Percentiles rank a stretch among this genome's conserved stretches.
These are phyloP conservation scores for Paramecium bursaria DNA, from an alignment of 73 alveolate species.

Conservation along the genomic window DNA sequence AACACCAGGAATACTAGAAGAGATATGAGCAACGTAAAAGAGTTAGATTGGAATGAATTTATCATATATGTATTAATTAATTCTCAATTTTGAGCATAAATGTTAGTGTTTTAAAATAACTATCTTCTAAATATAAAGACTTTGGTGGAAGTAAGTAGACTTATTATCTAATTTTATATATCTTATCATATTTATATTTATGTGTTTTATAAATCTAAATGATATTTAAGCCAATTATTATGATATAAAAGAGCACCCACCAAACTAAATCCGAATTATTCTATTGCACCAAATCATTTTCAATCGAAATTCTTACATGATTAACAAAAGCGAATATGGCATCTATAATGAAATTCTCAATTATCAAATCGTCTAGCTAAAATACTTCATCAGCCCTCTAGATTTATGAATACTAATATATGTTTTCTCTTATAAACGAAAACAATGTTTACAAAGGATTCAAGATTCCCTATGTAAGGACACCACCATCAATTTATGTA, in stretches of 20 bases:
- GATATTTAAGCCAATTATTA: neutral
- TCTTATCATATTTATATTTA: neutral
- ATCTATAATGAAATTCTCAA: slow-evolving; percentile 22
- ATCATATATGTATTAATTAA: slow-evolving; percentile 25
- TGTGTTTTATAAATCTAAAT: neutral
- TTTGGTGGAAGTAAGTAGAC: slow-evolving; percentile 59
- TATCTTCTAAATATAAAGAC: slow-evolving; percentile 24
- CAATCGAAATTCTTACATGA: slow-evolving; percentile 3
- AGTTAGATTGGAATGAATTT: slow-evolving; percentile 41
- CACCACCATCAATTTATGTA: slow-evolving; percentile 9
- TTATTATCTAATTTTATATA: slow-evolving; percentile 14
- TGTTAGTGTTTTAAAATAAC: slow-evolving; percentile 30
- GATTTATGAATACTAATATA: neutral
- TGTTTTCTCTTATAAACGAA: slow-evolving; percentile 26
- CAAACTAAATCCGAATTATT: neutral
- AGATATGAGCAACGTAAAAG: slow-evolving; percentile 48
- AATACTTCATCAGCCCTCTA: neutral
- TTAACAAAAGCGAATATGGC: slow-evolving; percentile 4
- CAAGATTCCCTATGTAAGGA: slow-evolving; percentile 1
- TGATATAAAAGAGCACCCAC: neutral
- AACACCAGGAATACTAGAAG: neutral
- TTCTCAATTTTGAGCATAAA: slow-evolving; percentile 46
- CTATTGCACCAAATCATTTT: neutral
- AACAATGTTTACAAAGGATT: slow-evolving; percentile 15
- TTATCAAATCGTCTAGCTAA: neutral